Base-by-base conservation (phyloP, 495 filamentous ascomycete genomes). In the Extremus antarcticus region DNA sequence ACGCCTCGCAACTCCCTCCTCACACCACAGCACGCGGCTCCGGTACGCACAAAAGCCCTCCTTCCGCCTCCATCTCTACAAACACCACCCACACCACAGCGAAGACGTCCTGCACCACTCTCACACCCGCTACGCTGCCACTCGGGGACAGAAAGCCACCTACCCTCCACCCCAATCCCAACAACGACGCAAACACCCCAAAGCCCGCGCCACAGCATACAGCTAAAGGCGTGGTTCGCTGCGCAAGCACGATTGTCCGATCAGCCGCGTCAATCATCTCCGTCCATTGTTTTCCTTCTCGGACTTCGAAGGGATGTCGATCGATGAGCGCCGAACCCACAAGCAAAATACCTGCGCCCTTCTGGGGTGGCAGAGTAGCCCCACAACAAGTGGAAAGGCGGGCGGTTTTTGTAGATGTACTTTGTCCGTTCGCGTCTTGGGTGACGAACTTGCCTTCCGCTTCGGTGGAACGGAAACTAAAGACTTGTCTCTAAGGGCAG, bases 331-430 rank as follows among this genome's bases (percentile, higher is more conserved):
- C 66, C 65, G 60, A 63, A 56, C 32, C 43, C 40, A 50, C 51
- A 24, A 47, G 32, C 47, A 52, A 60, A 55, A 56, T 55, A 52
- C 57, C 47, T 25, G 55, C 29, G 13, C 29, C 39, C n/a, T 23
- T 29, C 32, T n/a, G 43, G 22, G 22, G 29, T 29, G 22, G 48
- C 53, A 25, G 53, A 7, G 57, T 52, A 52, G 40, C 57, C 57
- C 53, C 57, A 56, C 57, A 22, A 9, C 11, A 19, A 21, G 58
- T 54, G 58, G 32, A 57, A 58, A 55, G 58, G 54, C 51, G 65
- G 63, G 65, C 68, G 68, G 65, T 58, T 70, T 70, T 70, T 70
- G 68, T 56, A 66, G 68, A 70, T 67, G 68, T 70, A 59, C 58
- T 70, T 70, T 70, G 68, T 63, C 63, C 66, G 68, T 60, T 66